Evolutionary conservation across 2,329 filamentous ascomycete genomes (phyloP).

Genomic region (Penicillium sp.): DNA sequence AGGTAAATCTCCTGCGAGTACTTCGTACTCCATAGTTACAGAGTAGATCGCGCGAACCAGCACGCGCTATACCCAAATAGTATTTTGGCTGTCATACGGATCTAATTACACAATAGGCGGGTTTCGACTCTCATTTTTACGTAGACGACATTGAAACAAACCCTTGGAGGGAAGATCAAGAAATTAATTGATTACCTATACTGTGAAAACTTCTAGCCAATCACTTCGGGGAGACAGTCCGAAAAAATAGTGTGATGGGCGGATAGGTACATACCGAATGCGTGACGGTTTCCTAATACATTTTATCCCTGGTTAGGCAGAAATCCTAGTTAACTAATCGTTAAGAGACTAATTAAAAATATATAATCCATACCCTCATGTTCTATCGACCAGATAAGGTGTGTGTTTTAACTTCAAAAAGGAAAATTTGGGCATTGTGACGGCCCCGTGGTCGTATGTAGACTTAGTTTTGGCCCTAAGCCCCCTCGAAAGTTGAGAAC

Average conservation of each 20-base stretch:
- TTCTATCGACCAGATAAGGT: background rate
- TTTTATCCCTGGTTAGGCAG: background rate
- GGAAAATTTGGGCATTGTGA: background rate
- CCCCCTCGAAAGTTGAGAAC: background rate
- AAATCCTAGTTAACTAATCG: background rate
- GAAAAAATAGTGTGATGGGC: background rate
- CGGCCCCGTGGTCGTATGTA: background rate
- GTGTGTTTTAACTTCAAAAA: background rate
- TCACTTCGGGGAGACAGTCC: background rate
- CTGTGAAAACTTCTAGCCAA: background rate
- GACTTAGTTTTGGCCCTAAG: background rate
- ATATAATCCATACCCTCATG: background rate
- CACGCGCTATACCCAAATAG: no score
- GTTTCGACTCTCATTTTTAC: no score
- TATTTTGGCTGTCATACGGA: no score
- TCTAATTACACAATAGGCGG: no score
- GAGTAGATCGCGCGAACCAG: no score
- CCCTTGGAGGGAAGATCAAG: no score
- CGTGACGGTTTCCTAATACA: background rate
- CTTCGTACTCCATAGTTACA: no score
- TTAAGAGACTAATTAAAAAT: background rate
- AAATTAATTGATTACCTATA: no score
- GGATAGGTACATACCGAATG: background rate
- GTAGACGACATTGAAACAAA: no score
- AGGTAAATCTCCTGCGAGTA: no score